Evolutionary conservation across 2,329 filamentous ascomycete species (phyloP), one percentile per base, ranked within the genome.

Genomic region (Colletotrichum costaricense): DNA sequence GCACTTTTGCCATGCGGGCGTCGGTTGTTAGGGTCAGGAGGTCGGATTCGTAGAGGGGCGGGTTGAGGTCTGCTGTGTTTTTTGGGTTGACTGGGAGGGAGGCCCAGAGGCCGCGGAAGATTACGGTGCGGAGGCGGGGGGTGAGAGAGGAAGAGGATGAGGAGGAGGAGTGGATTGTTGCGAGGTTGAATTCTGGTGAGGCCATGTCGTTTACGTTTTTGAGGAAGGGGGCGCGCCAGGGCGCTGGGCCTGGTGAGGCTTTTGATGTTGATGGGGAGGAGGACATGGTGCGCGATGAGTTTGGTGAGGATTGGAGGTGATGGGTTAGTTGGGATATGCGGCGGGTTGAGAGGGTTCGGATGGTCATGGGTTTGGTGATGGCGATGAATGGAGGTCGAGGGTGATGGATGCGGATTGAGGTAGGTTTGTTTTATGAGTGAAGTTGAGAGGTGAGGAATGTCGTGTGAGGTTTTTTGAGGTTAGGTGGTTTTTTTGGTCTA

Each of bases 1-100:
- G 85, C 0, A 93, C 87, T 86, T 98, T 98, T 73, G 92, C 89
- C 94, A 97, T 98, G 58, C 96, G 90, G 9, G 90, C 90, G 81
- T 98, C 97, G 0, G 95, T 98, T 1, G 96, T 98, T 79, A 98
- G 92, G 1, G 93, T 93, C 3, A 93, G 89, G 77, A 96, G 85
- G 76, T 98, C 95, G 77, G 91, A 94, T 78, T 93, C 92, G 80
- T 90, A 98, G 1, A 82, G 62, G 33, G 84, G 77, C 5, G 93
- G 92, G 81, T 98, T 98, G 75, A 87, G 86, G 75, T 91, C 87
- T 3, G 94, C 93, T 42, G 90, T 84, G 82, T 97, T 96, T 81
- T 92, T 91, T 56, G 91, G 89, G 82, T 95, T 94, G 65, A 86
- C 87, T 4, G 93, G 92, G 1, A 97, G 86, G 68, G 89, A 88